Percentiles rank a stretch among this genome's conserved stretches.
Conservation (phyloP, 78 protist species). For the Guillardia theta region DNA sequence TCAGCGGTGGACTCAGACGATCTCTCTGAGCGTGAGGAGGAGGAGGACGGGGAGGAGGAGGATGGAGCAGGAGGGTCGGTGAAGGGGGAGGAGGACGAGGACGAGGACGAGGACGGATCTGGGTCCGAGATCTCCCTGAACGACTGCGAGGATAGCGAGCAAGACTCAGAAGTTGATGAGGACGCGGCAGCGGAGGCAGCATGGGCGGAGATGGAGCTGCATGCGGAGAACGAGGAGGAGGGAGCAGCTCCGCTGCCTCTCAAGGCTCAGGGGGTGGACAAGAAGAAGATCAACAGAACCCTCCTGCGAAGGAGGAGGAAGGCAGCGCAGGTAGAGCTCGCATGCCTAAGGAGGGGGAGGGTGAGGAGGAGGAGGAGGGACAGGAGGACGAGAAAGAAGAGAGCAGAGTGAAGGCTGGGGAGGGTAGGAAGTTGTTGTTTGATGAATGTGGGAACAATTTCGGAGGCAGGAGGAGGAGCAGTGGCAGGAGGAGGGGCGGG, state of each 20-base stretch:
- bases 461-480: too few species aligned
- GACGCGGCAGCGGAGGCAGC: background rate
- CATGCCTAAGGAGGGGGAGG: too few species aligned
- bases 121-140: background rate
- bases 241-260: background rate
- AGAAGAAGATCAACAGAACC: background rate
- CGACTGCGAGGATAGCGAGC: background rate
- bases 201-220: background rate
- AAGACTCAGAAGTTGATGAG: background rate
- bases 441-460: too few species aligned
- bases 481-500: too few species aligned
- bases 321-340: too few species aligned
- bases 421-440: too few species aligned
- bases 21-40: background rate
- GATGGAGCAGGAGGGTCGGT: background rate
- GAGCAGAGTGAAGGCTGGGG: too few species aligned
- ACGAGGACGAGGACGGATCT: background rate
- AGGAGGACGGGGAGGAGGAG: conserved; percentile 11
- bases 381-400: background rate
- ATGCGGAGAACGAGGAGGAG: conserved; percentile 23
- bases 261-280: background rate
- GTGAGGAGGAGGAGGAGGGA: background rate
- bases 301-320: background rate
- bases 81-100: background rate
- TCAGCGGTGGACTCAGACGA: background rate